Evolutionary conservation across 768 basidiomycete species (phyloP).

Genomic region (Sistotremastrum suecicum): DNA sequence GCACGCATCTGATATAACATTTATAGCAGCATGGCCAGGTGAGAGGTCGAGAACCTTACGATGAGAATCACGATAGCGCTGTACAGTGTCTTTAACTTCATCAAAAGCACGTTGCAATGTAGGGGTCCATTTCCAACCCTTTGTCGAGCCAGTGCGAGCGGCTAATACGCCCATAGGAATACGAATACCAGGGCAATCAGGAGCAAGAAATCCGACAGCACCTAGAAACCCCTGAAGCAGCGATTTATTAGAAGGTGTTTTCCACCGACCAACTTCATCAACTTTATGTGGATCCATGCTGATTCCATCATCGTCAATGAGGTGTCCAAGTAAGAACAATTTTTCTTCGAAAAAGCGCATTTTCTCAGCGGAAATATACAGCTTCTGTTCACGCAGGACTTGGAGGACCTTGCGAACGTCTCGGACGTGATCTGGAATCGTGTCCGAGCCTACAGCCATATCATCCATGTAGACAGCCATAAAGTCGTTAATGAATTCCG

Average conservation of each 20-base stretch:
- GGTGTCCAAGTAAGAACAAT: slow-evolving; percentile 20
- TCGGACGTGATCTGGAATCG: slow-evolving; percentile 18
- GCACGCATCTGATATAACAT: slow-evolving; percentile 18
- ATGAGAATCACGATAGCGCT: neutral
- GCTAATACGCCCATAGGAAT: slow-evolving; percentile 16
- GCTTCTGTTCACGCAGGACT: slow-evolving; percentile 11
- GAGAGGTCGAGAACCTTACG: slow-evolving; percentile 10
- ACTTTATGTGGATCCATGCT: slow-evolving; percentile 15
- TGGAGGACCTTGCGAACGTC: slow-evolving; percentile 19
- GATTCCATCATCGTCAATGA: slow-evolving; percentile 17
- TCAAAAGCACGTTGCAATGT: slow-evolving; percentile 3
- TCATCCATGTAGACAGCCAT: slow-evolving; percentile 33
- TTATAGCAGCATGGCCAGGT: slow-evolving; percentile 12
- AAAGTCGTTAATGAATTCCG: slow-evolving; percentile 21
- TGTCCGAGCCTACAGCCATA: slow-evolving; percentile 30
- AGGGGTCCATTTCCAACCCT: slow-evolving; percentile 4
- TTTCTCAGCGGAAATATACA: slow-evolving; percentile 20
- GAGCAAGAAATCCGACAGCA: slow-evolving; percentile 15
- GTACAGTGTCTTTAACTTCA: neutral
- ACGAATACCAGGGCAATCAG: slow-evolving; percentile 17
- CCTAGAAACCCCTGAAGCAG: slow-evolving; percentile 16
- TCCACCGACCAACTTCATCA: slow-evolving; percentile 17
- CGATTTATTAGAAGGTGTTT: slow-evolving; percentile 5
- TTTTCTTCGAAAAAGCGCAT: slow-evolving; percentile 14
- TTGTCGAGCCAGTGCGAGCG: slow-evolving; percentile 12